Base-by-base conservation (phyloP, 176 grass and related monocot genomes). In the Ensete glaucum region DNA sequence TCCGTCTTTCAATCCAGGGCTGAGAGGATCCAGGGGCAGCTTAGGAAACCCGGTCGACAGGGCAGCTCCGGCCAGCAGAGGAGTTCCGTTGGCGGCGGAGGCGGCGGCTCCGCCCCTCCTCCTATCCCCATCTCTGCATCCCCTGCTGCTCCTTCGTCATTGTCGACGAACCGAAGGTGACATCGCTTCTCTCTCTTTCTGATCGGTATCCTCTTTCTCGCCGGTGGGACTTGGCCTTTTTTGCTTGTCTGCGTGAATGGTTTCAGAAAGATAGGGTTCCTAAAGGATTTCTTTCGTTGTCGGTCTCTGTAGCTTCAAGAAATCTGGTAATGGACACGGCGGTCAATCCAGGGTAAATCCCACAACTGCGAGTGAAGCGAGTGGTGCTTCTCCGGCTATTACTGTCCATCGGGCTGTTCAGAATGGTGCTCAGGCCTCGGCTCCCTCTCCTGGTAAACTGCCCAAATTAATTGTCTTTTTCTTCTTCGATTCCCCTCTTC, bases 271-370 rank as follows among this genome's bases (percentile, higher is more conserved):
- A 22, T 81, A 85, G 73, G 77, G 80, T 80, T 93, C 78, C 89
- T 27, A 85, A 63, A 29, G 21, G 57, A 62, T 3, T 17, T 57
- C 22, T 17, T 56, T 76, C 81, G 58, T 0, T 79, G 79, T 88
- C 82, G 80, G 81, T 85, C 62, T 76, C 8, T 93, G 76, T 86
- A 97, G 94, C 72, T 88, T 93, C 75, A 91, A 84, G 29, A 97
- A 89, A 79, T 54, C 78, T 2, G 71, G 74, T 82, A 89, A 88
- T 88, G 94, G 80, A 74, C 88, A 90, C 13, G 78, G 88, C 1
- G 81, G 15, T 5, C 87, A 89, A 54, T 84, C 83, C 69, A 97
- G 88, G 80, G 73, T 84, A 79, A 97, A 81, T 74, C 81, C 83
- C 55, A 22, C 75, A 0, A 82, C 77, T 26, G 76, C 89, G 19